These are phyloP conservation scores for Acacia confusa DNA, from an alignment of 306 rosid genomes.

Conservation along the genomic window DNA sequence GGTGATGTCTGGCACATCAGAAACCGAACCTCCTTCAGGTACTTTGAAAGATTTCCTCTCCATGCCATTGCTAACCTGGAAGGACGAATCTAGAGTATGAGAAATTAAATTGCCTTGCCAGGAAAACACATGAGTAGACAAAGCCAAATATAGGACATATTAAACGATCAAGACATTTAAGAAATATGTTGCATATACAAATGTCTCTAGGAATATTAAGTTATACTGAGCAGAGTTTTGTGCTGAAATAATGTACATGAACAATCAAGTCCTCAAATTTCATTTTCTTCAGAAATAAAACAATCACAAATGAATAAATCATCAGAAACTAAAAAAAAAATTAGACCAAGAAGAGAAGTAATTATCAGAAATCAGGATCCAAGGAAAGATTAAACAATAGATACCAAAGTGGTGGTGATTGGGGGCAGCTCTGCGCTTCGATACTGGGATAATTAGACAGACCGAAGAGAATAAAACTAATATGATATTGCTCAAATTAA, in stretches of 20 bases:
- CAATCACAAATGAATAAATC: background rate
- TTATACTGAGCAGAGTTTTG: background rate
- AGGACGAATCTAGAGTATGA: constrained; percentile 17
- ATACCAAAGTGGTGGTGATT: background rate
- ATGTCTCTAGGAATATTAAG: background rate
- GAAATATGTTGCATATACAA: background rate
- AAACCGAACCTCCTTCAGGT: constrained; percentile 85
- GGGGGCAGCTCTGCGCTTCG: background rate
- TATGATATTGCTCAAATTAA: background rate
- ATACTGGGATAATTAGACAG: background rate
- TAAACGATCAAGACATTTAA: background rate
- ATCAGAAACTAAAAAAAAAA: background rate
- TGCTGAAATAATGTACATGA: background rate
- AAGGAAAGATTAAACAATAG: background rate
- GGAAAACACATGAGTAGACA: background rate
- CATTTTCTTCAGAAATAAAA: background rate
- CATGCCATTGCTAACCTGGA: constrained; percentile 67
- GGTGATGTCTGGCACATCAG: constrained; percentile 91
- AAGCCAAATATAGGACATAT: background rate
- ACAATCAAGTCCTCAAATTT: background rate
- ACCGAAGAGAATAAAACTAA: background rate
- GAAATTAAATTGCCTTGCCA: constrained; percentile 24
- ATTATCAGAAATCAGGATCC: background rate
- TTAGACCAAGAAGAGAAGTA: background rate
- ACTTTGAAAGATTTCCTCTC: constrained; percentile 75